Evolutionary conservation across 2,329 filamentous ascomycete genomes (phyloP).

Genomic region (Colletotrichum scovillei): DNA sequence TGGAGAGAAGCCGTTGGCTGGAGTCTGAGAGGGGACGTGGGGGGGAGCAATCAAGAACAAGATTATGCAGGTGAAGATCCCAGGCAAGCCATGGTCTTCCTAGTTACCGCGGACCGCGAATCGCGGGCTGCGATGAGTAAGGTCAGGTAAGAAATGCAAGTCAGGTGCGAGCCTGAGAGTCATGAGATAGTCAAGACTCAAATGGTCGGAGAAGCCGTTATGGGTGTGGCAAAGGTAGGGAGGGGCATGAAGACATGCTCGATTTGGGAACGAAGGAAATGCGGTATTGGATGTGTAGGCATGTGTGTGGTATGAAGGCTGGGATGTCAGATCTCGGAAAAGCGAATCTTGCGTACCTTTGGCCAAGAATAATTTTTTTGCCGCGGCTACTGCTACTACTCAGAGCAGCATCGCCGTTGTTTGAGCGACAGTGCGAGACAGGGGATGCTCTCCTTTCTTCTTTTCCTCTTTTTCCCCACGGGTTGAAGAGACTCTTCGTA

Average conservation of each 20-base stretch:
- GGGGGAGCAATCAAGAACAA: background rate
- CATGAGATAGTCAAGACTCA: background rate
- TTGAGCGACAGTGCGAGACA: background rate
- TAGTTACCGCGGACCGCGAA: background rate
- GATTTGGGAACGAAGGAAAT: background rate
- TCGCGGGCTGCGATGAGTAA: background rate
- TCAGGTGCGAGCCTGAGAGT: background rate
- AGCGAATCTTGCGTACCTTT: slow-evolving; percentile 12
- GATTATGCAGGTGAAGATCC: background rate
- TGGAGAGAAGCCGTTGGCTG: background rate
- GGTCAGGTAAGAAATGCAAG: background rate
- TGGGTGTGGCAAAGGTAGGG: too few species aligned
- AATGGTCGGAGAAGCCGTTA: background rate
- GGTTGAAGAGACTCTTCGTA: background rate
- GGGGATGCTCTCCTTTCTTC: background rate
- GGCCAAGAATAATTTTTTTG: too few species aligned
- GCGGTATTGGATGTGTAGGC: background rate
- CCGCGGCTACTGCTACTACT: background rate
- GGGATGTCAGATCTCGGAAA: slow-evolving; percentile 15
- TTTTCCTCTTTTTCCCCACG: background rate
- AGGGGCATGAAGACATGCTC: background rate
- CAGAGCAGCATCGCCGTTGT: background rate
- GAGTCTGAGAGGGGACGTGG: too few species aligned
- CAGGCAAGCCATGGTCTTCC: background rate
- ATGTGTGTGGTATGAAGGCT: background rate